Evolutionary conservation across 83 land plant genomes (phyloP).

Genomic region (Isoetes engelmannii): DNA sequence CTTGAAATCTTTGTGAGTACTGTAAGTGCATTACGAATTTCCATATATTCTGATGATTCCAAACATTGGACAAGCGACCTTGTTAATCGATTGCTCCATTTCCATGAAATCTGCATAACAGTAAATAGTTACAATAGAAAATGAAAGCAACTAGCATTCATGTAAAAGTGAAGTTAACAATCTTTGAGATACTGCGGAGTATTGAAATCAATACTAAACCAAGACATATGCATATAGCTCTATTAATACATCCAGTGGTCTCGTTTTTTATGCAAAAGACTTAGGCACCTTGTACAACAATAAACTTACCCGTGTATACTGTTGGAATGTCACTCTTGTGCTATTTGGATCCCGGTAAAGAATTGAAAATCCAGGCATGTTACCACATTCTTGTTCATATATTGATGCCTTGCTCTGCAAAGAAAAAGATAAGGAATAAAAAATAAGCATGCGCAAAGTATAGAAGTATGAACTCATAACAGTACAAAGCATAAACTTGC

Average conservation of each 20-base stretch:
- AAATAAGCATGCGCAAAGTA: not conserved
- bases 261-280: too few species aligned
- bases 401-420: constrained; percentile 78
- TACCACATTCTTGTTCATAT: constrained; percentile 93
- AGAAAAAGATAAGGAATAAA: constrained; percentile 8
- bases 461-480: not conserved
- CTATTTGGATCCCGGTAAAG: constrained; percentile 83
- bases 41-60: constrained; percentile 95
- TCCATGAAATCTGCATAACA: constrained; percentile 68
- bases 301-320: constrained; percentile 67
- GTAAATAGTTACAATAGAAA: too few species aligned
- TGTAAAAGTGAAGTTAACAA: too few species aligned
- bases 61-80: constrained; percentile 73
- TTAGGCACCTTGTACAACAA: too few species aligned
- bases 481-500: not conserved
- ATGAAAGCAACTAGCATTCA: too few species aligned
- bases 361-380: constrained; percentile 97
- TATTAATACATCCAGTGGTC: too few species aligned
- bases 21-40: constrained; percentile 90
- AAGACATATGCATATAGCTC: too few species aligned
- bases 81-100: constrained; percentile 86
- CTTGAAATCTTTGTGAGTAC: constrained; percentile 82
- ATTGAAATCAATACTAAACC: too few species aligned
- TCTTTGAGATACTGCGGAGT: too few species aligned
- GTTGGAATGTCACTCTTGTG: constrained; percentile 75